phyloP scores from a whole-genome alignment of 1,139 yeast species.

The Hyphopichia khmerensis region DNA sequence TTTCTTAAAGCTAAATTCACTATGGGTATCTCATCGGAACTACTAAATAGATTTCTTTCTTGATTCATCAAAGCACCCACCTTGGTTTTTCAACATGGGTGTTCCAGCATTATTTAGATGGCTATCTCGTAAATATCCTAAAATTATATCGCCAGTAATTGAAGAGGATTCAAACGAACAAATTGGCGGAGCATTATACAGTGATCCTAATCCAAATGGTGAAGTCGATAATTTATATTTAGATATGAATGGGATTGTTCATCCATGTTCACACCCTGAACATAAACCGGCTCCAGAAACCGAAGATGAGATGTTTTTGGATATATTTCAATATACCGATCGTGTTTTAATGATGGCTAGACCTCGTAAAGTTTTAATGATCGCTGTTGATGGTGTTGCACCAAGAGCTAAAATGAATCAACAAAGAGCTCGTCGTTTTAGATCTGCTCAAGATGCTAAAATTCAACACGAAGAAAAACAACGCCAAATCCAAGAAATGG shows the following conservation, averaged over 20 bases:
- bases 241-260: slow-evolving; percentile 98
- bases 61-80: not conserved
- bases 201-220: slow-evolving; percentile 89
- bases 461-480: slow-evolving; percentile 62
- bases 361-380: slow-evolving; percentile 87
- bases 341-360: slow-evolving; percentile 90
- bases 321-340: slow-evolving; percentile 85
- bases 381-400: slow-evolving; percentile 98
- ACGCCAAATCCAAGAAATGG: slow-evolving; percentile 49
- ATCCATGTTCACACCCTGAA: slow-evolving; percentile 97
- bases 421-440: slow-evolving; percentile 91
- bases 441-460: slow-evolving; percentile 92
- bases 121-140: slow-evolving; percentile 91
- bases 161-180: slow-evolving; percentile 65
- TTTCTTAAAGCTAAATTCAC: not conserved
- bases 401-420: slow-evolving; percentile 99
- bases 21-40: not conserved
- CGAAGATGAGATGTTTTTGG: slow-evolving; percentile 93
- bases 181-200: slow-evolving; percentile 60
- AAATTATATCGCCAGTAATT: slow-evolving; percentile 84
- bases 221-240: slow-evolving; percentile 87
- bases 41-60: not conserved
- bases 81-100: slow-evolving; percentile 40
- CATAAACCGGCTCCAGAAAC: slow-evolving; percentile 91
- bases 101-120: slow-evolving; percentile 98